These are phyloP conservation scores for Forsythia viridissima DNA, from an alignment of 257 asterid species.

Conservation along the genomic window DNA sequence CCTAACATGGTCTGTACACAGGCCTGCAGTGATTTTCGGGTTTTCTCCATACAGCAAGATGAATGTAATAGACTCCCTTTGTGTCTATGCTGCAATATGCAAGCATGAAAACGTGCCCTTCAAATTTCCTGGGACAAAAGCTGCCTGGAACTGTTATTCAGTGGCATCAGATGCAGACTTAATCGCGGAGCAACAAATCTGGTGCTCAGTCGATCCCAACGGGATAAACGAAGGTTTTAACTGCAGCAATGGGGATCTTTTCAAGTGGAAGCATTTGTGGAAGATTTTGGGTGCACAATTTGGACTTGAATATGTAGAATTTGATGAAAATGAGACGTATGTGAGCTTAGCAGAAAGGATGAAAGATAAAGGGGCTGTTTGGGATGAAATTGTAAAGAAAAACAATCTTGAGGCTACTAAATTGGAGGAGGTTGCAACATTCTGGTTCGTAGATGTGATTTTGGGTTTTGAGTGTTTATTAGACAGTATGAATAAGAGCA, in stretches of 20 bases:
- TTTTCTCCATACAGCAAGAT: slow-evolving; percentile 39
- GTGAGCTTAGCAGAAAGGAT: slow-evolving; percentile 38
- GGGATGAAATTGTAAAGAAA: slow-evolving; percentile 41
- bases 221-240: slow-evolving; percentile 43
- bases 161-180: slow-evolving; percentile 32
- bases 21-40: slow-evolving; percentile 40
- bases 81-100: slow-evolving; percentile 39
- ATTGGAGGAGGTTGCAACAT: slow-evolving; percentile 38
- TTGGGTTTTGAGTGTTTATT: slow-evolving; percentile 32
- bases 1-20: slow-evolving; percentile 41
- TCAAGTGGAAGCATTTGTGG: slow-evolving; percentile 47
- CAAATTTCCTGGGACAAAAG: slow-evolving; percentile 34
- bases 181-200: slow-evolving; percentile 46
- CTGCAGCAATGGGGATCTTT: slow-evolving; percentile 39
- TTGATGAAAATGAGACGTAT: slow-evolving; percentile 27
- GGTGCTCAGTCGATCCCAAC: slow-evolving; percentile 37
- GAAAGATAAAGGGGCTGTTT: slow-evolving; percentile 33
- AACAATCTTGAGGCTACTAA: slow-evolving; percentile 21
- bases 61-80: slow-evolving; percentile 29
- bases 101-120: slow-evolving; percentile 32
- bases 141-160: slow-evolving; percentile 40
- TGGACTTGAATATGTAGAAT: slow-evolving; percentile 25
- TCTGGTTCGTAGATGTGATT: slow-evolving; percentile 42
- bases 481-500: slow-evolving; percentile 45
- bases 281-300: slow-evolving; percentile 34